Percentiles rank a stretch among this genome's conserved stretches.
Evolutionary conservation across 1,284 basidiomycete species (phyloP).

Genomic region (Coniferiporia sulphurascens): DNA sequence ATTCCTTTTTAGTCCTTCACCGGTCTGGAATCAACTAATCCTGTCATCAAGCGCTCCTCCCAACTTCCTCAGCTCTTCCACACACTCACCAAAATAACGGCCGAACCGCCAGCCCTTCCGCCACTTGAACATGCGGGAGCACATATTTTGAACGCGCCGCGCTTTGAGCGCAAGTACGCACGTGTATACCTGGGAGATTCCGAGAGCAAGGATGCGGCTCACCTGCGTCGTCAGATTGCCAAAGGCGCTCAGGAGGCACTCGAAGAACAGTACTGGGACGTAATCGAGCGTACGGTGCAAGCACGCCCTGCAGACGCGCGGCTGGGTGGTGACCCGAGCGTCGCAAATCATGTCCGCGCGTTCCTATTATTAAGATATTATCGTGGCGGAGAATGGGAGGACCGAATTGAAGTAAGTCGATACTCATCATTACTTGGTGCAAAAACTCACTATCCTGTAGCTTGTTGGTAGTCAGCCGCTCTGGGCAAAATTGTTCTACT

Average conservation of each 20-base stretch:
- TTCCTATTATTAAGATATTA: conserved; percentile 80
- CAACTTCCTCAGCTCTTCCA: conserved; percentile 70
- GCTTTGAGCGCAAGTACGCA: conserved; percentile 70
- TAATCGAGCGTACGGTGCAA: conserved; percentile 83
- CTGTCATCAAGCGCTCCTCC: conserved; percentile 9
- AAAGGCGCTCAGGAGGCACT: conserved; percentile 70
- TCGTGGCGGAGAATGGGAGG: conserved; percentile 79
- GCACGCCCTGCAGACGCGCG: conserved; percentile 81
- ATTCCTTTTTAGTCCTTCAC: conserved; percentile 22
- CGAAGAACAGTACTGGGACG: conserved; percentile 82
- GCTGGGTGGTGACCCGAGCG: conserved; percentile 88
- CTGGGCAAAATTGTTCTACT: conserved; percentile 91
- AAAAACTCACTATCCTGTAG: conserved; percentile 33
- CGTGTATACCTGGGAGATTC: conserved; percentile 67
- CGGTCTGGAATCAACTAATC: conserved; percentile 17
- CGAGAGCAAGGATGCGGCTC: conserved; percentile 58
- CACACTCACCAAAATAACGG: conserved; percentile 65
- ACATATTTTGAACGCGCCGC: conserved; percentile 69
- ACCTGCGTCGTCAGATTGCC: conserved; percentile 66
- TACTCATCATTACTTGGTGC: conserved; percentile 3
- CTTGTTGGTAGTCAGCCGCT: conserved; percentile 80
- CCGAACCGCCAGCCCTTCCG: conserved; percentile 61
- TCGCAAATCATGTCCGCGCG: conserved; percentile 85
- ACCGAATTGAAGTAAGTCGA: conserved; percentile 69
- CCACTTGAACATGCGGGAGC: conserved; percentile 72